Percentiles rank a stretch among this genome's conserved stretches.
These are phyloP conservation scores for Solanum habrochaites DNA, from an alignment of 257 asterid species.

Conservation along the genomic window DNA sequence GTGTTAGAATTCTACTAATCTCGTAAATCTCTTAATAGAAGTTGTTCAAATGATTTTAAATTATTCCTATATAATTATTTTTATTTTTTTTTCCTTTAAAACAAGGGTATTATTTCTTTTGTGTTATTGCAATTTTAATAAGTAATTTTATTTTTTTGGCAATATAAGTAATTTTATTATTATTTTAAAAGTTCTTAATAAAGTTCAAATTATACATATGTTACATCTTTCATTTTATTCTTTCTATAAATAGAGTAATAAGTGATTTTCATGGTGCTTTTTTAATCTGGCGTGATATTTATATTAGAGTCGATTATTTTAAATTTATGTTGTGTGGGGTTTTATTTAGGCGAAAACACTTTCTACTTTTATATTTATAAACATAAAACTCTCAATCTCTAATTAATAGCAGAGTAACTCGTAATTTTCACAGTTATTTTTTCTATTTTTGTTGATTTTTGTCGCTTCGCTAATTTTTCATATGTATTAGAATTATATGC, in stretches of 20 bases:
- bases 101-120: neutral
- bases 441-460: neutral
- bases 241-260: neutral
- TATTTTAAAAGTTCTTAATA: neutral
- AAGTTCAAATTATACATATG: neutral
- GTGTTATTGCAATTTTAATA: neutral
- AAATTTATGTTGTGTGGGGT: accelerated
- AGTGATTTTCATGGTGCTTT: no score
- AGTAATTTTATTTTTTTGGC: neutral
- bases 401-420: neutral
- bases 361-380: no score
- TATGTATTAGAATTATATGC: neutral
- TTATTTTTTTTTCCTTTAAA: neutral
- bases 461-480: neutral
- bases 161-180: neutral
- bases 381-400: neutral
- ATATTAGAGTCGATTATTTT: neutral
- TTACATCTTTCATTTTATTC: neutral
- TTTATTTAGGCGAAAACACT: no score
- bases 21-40: neutral
- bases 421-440: neutral
- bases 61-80: neutral
- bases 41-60: neutral
- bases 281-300: neutral
- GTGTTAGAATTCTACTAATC: neutral